These are phyloP conservation scores for Parietichytrium sp. DNA, from an alignment of 108 stramenopile genomes.

Conservation along the genomic window DNA sequence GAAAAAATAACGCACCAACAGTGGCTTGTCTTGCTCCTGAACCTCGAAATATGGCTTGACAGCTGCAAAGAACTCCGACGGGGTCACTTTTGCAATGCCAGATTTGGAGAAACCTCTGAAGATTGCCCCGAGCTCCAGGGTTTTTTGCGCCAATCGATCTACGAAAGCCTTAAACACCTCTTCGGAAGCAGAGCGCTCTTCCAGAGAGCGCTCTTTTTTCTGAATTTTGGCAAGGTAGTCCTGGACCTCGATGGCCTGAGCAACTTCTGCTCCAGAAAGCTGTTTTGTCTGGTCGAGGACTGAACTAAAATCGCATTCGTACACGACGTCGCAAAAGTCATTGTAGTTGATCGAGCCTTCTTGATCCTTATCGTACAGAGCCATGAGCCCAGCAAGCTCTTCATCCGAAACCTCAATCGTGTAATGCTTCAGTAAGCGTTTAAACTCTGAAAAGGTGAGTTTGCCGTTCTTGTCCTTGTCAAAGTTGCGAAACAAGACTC, in stretches of 20 bases:
- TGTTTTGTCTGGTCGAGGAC: constrained; percentile 1
- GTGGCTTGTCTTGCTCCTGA: neutral
- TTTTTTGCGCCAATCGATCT: no score
- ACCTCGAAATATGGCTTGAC: neutral
- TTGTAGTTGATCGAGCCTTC: constrained; percentile 4
- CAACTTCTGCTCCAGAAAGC: no score
- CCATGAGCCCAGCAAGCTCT: constrained; percentile 24
- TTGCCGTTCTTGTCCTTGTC: constrained; percentile 30
- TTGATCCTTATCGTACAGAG: constrained; percentile 24
- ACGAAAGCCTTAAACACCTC: no score
- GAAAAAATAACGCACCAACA: constrained; percentile 10
- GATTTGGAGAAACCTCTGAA: neutral
- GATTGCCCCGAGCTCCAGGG: neutral
- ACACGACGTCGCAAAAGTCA: constrained; percentile 11
- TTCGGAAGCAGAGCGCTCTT: no score
- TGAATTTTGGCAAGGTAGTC: no score
- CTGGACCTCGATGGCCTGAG: no score
- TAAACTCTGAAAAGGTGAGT: constrained; percentile 26
- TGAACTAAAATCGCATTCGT: constrained; percentile 14
- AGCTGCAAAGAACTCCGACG: neutral
- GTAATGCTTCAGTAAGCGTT: neutral
- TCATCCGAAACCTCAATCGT: constrained; percentile 32
- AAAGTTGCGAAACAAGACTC: constrained; percentile 1
- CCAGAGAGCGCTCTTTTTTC: no score
- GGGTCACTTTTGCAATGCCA: neutral